Percentiles rank a stretch among this genome's conserved stretches.
Evolutionary conservation across 2,329 filamentous ascomycete genomes (phyloP).

Genomic region (Metarhizium brunneum): DNA sequence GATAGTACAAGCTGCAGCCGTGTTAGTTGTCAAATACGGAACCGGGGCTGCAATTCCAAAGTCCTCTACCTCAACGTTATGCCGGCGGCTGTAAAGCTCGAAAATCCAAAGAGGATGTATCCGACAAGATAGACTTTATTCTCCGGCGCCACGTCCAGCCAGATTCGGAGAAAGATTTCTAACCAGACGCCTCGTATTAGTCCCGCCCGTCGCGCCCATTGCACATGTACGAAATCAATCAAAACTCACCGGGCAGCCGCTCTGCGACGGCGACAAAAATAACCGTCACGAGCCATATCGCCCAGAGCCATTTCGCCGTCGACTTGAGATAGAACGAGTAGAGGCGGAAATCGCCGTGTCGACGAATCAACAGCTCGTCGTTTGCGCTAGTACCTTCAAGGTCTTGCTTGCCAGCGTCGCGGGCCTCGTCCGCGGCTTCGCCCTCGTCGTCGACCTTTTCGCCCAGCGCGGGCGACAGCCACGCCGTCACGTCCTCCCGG

Average conservation of each 20-base stretch:
- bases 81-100: background rate
- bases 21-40: background rate
- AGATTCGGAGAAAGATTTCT: constrained; percentile 1
- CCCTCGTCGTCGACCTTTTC: background rate
- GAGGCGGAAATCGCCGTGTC: background rate
- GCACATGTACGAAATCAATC: too few species aligned
- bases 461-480: background rate
- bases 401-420: background rate
- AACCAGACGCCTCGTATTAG: too few species aligned
- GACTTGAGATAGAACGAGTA: constrained; percentile 1
- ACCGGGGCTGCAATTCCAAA: too few species aligned
- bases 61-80: background rate
- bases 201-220: too few species aligned
- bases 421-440: background rate
- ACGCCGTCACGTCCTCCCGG: background rate
- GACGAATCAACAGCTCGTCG: background rate
- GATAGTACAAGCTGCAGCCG: background rate
- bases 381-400: background rate
- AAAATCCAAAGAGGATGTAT: background rate
- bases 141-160: background rate
- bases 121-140: background rate
- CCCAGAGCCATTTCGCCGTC: background rate
- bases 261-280: background rate
- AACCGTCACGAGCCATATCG: background rate
- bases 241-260: background rate